Evolutionary conservation across 2,329 filamentous ascomycete species (phyloP).

Genomic region (Metarhizium brunneum): DNA sequence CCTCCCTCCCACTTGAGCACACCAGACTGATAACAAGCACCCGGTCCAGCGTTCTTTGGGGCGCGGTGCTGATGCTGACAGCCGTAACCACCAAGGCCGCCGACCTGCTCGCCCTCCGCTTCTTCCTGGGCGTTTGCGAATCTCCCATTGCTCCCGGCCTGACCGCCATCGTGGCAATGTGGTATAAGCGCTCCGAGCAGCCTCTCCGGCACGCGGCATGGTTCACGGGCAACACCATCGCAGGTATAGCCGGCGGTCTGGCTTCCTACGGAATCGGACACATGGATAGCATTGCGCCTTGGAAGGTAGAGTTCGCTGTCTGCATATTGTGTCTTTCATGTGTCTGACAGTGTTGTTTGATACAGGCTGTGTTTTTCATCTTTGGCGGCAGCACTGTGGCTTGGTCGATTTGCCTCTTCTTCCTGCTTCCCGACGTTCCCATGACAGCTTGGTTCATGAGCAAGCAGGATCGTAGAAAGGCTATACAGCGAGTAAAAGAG

Average conservation of each 20-base stretch:
- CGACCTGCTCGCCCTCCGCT: constrained; percentile 20
- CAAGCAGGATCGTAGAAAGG: constrained; percentile 18
- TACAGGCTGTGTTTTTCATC: constrained; percentile 6
- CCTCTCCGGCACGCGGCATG: constrained; percentile 21
- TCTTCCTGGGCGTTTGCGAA: constrained; percentile 23
- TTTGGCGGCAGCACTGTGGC: constrained; percentile 13
- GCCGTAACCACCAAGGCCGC: constrained; percentile 23
- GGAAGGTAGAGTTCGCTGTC: constrained; percentile 18
- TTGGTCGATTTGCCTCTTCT: constrained; percentile 13
- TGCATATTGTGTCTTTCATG: too few relatives aligned
- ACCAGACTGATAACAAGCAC: too few relatives aligned
- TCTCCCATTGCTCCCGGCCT: constrained; percentile 21
- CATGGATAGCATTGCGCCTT: constrained; percentile 10
- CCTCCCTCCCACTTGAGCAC: too few relatives aligned
- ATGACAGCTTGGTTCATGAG: constrained; percentile 18
- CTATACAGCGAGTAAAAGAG: constrained; percentile 20
- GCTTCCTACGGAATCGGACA: constrained; percentile 21
- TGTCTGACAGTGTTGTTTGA: too few relatives aligned
- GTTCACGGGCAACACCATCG: constrained; percentile 23
- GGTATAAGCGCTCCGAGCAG: constrained; percentile 21
- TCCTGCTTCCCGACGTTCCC: constrained; percentile 14
- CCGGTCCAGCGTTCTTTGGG: constrained; percentile 19
- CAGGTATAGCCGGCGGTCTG: constrained; percentile 18
- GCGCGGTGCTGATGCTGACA: constrained; percentile 31
- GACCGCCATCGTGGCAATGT: constrained; percentile 21